phyloP scores from a whole-genome alignment of 2,329 filamentous ascomycete species.

The Acephala macrosclerotiorum region DNA sequence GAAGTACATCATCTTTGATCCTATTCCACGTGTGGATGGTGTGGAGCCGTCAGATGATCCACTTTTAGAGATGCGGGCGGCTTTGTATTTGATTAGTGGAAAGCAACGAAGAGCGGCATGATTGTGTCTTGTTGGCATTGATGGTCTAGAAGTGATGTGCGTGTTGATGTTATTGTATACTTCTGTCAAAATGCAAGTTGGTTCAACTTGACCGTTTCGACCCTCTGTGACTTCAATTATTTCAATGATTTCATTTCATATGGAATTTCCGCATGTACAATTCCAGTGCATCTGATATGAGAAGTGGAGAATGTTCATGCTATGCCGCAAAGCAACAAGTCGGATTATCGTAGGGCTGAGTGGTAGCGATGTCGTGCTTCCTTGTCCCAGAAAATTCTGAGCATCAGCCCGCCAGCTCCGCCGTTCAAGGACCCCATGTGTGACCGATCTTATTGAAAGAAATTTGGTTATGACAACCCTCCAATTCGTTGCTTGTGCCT shows the following conservation, averaged over 20 bases:
- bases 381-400: too few relatives aligned
- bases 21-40: constrained; percentile 61
- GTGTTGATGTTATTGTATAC: background rate
- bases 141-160: background rate
- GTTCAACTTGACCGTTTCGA: too few relatives aligned
- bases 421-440: too few relatives aligned
- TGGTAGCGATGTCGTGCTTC: background rate
- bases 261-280: background rate
- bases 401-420: too few relatives aligned
- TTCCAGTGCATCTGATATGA: background rate
- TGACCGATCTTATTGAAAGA: too few relatives aligned
- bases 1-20: constrained; percentile 64
- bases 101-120: constrained; percentile 57
- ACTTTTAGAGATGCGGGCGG: constrained; percentile 61
- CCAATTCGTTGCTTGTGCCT: too few relatives aligned
- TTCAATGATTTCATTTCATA: background rate
- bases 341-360: background rate
- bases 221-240: too few relatives aligned
- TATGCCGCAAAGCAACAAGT: background rate
- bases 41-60: constrained; percentile 61
- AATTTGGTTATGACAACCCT: too few relatives aligned
- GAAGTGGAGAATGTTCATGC: background rate
- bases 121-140: background rate
- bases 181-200: background rate
- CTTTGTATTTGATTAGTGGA: constrained; percentile 62